Evolutionary conservation across 495 filamentous ascomycete species (phyloP).

Genomic region (Pseudoneurospora amorphoporcata): DNA sequence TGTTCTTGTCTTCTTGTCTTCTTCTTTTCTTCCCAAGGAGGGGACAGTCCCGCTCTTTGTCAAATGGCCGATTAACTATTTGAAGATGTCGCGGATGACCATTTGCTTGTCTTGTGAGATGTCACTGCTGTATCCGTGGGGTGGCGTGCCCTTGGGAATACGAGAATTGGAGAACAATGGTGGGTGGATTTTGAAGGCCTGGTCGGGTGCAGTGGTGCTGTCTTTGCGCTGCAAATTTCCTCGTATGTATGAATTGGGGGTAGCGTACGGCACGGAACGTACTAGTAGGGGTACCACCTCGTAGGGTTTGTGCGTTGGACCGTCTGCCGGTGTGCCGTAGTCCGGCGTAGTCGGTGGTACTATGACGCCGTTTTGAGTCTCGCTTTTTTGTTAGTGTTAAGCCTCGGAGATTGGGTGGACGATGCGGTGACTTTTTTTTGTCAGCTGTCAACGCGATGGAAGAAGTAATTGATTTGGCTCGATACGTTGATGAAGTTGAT

Average conservation of each 20-base stretch:
- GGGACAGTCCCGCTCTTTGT: background rate
- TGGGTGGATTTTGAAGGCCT: background rate
- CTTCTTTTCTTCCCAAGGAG: background rate
- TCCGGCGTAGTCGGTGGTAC: background rate
- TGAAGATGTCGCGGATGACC: background rate
- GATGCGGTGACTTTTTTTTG: background rate
- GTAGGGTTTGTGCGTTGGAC: background rate
- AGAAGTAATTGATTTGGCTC: background rate
- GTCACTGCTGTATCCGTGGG: background rate
- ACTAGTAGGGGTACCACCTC: background rate
- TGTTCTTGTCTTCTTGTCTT: background rate
- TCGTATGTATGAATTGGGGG: background rate
- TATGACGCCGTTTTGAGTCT: background rate
- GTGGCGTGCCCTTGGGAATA: background rate
- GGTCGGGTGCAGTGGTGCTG: too few relatives aligned
- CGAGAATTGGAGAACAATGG: background rate
- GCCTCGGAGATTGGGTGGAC: background rate
- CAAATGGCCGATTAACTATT: background rate
- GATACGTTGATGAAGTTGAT: background rate
- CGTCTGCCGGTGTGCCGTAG: background rate
- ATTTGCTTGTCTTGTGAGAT: background rate
- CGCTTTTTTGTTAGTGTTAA: background rate
- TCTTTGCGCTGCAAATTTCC: background rate
- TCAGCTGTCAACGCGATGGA: background rate
- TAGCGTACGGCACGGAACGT: background rate